Base-by-base conservation (phyloP, 208 protist species). In the Novymonas esmeraldas region DNA sequence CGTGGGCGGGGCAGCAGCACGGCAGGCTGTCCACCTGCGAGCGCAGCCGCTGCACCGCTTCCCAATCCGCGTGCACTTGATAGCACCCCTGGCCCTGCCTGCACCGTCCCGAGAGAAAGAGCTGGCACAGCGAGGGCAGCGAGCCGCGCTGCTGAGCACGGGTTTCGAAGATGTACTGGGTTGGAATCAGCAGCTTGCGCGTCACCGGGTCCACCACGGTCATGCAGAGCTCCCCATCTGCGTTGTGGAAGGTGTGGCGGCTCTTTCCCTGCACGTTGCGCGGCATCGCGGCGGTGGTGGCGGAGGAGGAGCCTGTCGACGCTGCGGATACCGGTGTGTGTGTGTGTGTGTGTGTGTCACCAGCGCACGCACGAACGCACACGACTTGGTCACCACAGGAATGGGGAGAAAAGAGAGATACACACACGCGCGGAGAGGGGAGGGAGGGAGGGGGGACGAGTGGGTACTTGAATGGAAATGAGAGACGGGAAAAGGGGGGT, bases 181-280 rank as follows among this genome's bases (percentile, higher is more conserved):
- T 48, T 4, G 86, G 89, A 26, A 92, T 78, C 55, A 73, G 77
- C 16, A 93, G 74, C 78, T 92, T 95, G 58, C 82, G 79, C 49
- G 84, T 85, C 5, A 77, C 76, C 11, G 89, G 89, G 71, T 95
- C 89, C 29, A 95, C 80, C 11, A 95, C 89, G 18, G 80, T 77
- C 63, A 82, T 82, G 76, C 70, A 85, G 36, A 76, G 6, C 44
- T 78, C 69, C 13, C 78, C 78, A 18, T 74, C 65, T 2, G 65
- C 45, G 73, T 83, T 79, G 59, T 76, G 61, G 20, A 49, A 76
- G 16, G 68, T 70, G 64, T 83, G 78, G 26, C 78, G 78, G 14
- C 64, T 64, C 38, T 67, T 73, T 3, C 49, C 55, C 11, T 34
- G 48, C 14, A 41, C 61, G n/a, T 50, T 41, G 41, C 63, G 70